A percentile compares a stretch with the other conserved stretches of the same genome.
Conservation (phyloP, 2,329 filamentous ascomycete species). For the Microdochium nivale region DNA sequence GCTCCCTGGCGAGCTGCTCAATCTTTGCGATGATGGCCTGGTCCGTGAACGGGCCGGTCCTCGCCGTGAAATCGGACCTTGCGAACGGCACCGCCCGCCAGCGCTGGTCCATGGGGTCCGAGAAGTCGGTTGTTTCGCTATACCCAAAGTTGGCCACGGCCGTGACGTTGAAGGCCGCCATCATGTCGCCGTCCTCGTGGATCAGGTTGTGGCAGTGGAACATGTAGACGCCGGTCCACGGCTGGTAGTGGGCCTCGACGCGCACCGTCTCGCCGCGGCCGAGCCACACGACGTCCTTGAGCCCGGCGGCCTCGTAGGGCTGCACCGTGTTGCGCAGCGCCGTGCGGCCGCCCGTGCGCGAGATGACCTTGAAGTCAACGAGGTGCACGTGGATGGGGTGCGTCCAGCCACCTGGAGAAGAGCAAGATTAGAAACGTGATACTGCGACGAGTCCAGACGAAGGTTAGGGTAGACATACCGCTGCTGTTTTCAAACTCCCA, state of each 20-base stretch:
- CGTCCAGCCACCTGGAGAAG: slow-evolving; percentile 33
- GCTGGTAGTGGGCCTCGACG: slow-evolving; percentile 41
- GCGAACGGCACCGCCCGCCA: slow-evolving; percentile 23
- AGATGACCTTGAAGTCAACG: slow-evolving; percentile 46
- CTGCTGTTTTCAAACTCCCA: slow-evolving; percentile 39
- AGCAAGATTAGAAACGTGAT: no score
- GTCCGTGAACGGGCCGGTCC: slow-evolving; percentile 14
- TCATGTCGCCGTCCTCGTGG: slow-evolving; percentile 37
- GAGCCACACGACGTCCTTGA: slow-evolving; percentile 51
- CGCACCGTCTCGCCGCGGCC: slow-evolving; percentile 38
- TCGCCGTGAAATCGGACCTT: slow-evolving; percentile 12
- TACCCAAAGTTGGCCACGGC: slow-evolving; percentile 27
- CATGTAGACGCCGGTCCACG: slow-evolving; percentile 44
- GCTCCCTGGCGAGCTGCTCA: slow-evolving; percentile 19
- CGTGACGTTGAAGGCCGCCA: slow-evolving; percentile 36
- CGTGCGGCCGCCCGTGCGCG: slow-evolving; percentile 30
- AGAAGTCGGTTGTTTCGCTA: slow-evolving; percentile 22
- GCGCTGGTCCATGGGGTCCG: slow-evolving; percentile 26
- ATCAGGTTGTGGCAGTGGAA: slow-evolving; percentile 39
- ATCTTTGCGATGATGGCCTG: slow-evolving; percentile 18
- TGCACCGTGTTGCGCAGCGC: slow-evolving; percentile 25
- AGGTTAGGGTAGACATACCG: no score
- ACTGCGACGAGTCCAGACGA: no score
- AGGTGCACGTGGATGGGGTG: slow-evolving; percentile 52
- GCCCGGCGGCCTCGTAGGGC: slow-evolving; percentile 43